Evolutionary conservation across 768 basidiomycete species (phyloP).

Genomic region (Lentinula boryana): DNA sequence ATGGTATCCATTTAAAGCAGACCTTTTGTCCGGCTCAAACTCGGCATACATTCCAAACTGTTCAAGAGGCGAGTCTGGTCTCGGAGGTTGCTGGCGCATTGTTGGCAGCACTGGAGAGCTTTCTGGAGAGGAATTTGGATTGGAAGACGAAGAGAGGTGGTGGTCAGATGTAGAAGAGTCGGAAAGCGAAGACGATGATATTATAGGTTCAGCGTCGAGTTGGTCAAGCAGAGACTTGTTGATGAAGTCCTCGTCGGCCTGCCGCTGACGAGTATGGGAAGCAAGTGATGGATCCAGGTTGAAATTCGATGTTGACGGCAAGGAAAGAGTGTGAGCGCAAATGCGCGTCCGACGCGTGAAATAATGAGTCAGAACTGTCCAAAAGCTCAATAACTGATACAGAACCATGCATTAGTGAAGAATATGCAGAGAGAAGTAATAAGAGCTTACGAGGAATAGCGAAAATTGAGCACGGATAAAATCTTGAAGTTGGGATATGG

Average conservation of each 20-base stretch:
- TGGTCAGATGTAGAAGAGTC: conserved; percentile 33
- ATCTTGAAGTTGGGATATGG: conserved; percentile 2
- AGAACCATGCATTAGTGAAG: conserved; percentile 13
- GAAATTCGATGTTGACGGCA: conserved; percentile 18
- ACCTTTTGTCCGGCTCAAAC: neutral
- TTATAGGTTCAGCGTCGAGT: conserved; percentile 69
- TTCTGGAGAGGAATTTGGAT: conserved; percentile 49
- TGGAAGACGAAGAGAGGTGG: conserved; percentile 34
- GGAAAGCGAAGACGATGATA: conserved; percentile 39
- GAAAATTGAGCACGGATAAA: neutral
- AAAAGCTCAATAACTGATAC: conserved; percentile 14
- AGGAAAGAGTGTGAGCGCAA: conserved; percentile 1
- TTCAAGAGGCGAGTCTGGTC: neutral
- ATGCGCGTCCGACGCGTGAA: conserved; percentile 33
- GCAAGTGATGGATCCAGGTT: conserved; percentile 46
- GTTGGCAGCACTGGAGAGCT: conserved; percentile 49
- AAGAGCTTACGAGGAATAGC: neutral
- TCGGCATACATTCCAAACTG: conserved; percentile 1
- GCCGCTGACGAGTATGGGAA: conserved; percentile 28
- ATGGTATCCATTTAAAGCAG: conserved; percentile 7
- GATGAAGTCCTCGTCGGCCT: conserved; percentile 74
- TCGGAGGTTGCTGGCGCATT: neutral
- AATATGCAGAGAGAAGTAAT: neutral
- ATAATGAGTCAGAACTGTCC: conserved; percentile 14
- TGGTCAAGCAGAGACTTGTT: conserved; percentile 81